A percentile compares a stretch with the other conserved stretches of the same genome.
phyloP scores from a whole-genome alignment of 1,139 yeast species.

The Sugiyamaella castrensis region DNA sequence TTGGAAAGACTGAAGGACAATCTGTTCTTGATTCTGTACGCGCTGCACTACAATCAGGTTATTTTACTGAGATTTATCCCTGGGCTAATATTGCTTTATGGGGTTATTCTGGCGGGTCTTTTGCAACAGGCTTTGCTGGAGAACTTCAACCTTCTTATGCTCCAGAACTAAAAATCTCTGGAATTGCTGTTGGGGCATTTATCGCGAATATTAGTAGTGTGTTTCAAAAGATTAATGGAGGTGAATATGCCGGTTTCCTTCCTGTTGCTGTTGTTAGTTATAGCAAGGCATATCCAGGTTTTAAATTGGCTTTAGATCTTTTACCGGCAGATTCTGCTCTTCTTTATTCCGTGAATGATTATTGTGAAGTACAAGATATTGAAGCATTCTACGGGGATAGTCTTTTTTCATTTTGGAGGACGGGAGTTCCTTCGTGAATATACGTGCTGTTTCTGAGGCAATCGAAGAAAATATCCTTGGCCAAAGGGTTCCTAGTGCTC shows the following conservation, averaged over 20 bases:
- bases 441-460: slow-evolving; percentile 14
- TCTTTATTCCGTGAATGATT: slow-evolving; percentile 18
- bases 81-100: slow-evolving; percentile 21
- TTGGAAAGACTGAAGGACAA: slow-evolving; percentile 25
- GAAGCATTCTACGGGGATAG: slow-evolving; percentile 19
- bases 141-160: slow-evolving; percentile 32
- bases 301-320: too few relatives aligned
- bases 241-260: slow-evolving; percentile 28
- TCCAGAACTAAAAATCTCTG: slow-evolving; percentile 28
- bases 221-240: slow-evolving; percentile 21
- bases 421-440: slow-evolving; percentile 21
- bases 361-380: slow-evolving; percentile 23
- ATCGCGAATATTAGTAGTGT: slow-evolving; percentile 24
- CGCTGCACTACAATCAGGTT: slow-evolving; percentile 21
- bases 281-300: slow-evolving; percentile 31
- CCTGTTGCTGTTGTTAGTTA: slow-evolving; percentile 32
- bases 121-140: slow-evolving; percentile 37
- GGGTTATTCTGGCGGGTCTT: slow-evolving; percentile 36
- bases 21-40: slow-evolving; percentile 24
- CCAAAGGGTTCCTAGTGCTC: slow-evolving; percentile 23
- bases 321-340: slow-evolving; percentile 7
- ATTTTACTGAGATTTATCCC: slow-evolving; percentile 20
- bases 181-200: slow-evolving; percentile 27
- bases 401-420: slow-evolving; percentile 23
- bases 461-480: slow-evolving; percentile 25